phyloP scores from a whole-genome alignment of 1,284 basidiomycete genomes.

The Moesziomyces parantarcticus region DNA sequence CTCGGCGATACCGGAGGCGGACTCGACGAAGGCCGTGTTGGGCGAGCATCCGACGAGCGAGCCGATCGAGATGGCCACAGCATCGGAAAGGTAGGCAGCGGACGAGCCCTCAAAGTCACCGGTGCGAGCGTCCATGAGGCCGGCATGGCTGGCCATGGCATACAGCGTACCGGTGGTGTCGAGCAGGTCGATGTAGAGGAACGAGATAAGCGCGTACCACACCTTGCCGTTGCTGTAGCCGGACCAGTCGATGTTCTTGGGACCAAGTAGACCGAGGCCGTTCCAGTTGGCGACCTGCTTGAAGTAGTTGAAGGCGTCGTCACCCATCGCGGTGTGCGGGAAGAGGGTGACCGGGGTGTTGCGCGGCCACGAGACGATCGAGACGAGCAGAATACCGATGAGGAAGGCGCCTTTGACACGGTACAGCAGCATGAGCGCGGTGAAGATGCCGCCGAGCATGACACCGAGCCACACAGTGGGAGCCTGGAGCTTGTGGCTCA shows the following conservation, averaged over 20 bases:
- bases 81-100: conserved; percentile 77
- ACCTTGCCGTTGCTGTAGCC: conserved; percentile 76
- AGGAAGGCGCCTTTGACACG: conserved; percentile 85
- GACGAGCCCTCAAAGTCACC: conserved; percentile 88
- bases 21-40: conserved; percentile 87
- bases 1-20: conserved; percentile 74
- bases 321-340: conserved; percentile 77
- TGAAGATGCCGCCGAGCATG: conserved; percentile 81
- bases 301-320: conserved; percentile 84
- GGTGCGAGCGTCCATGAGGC: conserved; percentile 83
- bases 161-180: conserved; percentile 79
- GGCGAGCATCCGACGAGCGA: conserved; percentile 86
- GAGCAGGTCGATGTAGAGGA: conserved; percentile 82
- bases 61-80: conserved; percentile 82
- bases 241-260: conserved; percentile 73
- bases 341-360: conserved; percentile 83
- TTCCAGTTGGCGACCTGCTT: conserved; percentile 82
- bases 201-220: conserved; percentile 84
- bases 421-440: conserved; percentile 77
- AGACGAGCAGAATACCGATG: conserved; percentile 81
- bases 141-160: conserved; percentile 92
- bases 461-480: conserved; percentile 90
- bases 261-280: conserved; percentile 67
- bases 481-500: conserved; percentile 76
- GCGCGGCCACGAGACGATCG: conserved; percentile 88